Evolutionary conservation across 352 stramenopile species (phyloP), one percentile per base, ranked within the genome.

Genomic region (Phytophthora meadii): DNA sequence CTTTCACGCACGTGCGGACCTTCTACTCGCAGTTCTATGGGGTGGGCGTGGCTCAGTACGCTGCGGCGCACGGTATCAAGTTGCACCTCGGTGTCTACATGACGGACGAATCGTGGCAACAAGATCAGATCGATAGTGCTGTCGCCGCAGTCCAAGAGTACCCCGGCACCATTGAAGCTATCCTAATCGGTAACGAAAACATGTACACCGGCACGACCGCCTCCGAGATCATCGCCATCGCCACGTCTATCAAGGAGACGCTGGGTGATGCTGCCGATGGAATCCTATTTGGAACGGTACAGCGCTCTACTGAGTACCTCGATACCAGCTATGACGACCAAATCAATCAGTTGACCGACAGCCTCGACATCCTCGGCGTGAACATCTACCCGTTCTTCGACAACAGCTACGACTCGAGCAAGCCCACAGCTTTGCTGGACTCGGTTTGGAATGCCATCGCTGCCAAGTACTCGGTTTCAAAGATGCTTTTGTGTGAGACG

Each of bases 341-440:
- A 50, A 79, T 71, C 30, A 70, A 72, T n/a, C 44, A 62, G 27
- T 54, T 89, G 4, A 76, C 75, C 10, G 56, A 54, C 24, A 77
- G 64, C 47, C 65, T 89, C 14, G 77, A 89, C 57, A 80, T 89
- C 54, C 69, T 89, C 7, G 80, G 77, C 9, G 77, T 87, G 25
- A 87, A 89, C 48, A 87, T 89, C 62, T 89, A 89, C 62, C 80
- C 77, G 54, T 89, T 73, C 67, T 89, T 89, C 32, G 67, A 82
- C 50, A 51, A 74, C 51, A 84, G 74, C 55, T 89, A 88, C 64
- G 68, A 88, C 44, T 53, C 60, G 22, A 75, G 49, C 39, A 62
- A 88, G 28, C 82, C 79, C 12, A 59, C 65, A 0, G 77, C 70
- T 15, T 57, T 89, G 24, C 54, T 87, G 36, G 60, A 89, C 30